Evolutionary conservation across 202 grass and related monocot genomes (phyloP).

Genomic region (Schoenoplectus triqueter): DNA sequence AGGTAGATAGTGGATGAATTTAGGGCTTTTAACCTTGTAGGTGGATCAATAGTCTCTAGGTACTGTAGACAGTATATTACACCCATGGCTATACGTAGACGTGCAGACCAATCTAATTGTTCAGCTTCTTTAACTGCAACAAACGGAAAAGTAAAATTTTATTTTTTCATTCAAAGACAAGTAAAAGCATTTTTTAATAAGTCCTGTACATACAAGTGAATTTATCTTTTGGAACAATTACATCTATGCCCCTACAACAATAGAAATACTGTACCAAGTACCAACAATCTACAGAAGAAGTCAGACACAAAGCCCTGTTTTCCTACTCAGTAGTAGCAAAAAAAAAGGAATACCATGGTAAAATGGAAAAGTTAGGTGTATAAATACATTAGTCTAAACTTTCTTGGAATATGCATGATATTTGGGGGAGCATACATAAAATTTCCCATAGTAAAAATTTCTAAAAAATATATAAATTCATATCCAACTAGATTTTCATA

Average conservation of each 20-base stretch:
- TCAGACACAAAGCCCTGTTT: neutral
- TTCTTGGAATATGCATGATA: neutral
- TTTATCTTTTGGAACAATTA: slow-evolving; percentile 4
- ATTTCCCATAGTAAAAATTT: neutral
- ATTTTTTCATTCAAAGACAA: slow-evolving; percentile 1
- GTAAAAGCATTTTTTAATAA: slow-evolving; percentile 24
- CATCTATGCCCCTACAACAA: slow-evolving; percentile 1
- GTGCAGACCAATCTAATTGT: slow-evolving; percentile 65
- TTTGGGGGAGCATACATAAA: neutral
- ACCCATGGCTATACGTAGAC: slow-evolving; percentile 74
- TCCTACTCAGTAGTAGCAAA: neutral
- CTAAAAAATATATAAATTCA: no score
- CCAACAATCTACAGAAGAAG: neutral
- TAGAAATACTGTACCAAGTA: neutral
- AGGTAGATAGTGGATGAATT: slow-evolving; percentile 80
- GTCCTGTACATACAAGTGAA: neutral
- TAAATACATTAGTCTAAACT: slow-evolving; percentile 8
- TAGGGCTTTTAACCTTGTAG: slow-evolving; percentile 47
- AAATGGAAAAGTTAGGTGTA: neutral
- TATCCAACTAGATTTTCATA: no score
- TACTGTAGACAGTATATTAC: slow-evolving; percentile 76
- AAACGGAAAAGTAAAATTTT: neutral
- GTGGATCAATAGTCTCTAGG: slow-evolving; percentile 56
- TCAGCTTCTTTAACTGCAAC: slow-evolving; percentile 85
- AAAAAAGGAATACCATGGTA: neutral